Evolutionary conservation across 441 rosid genomes (phyloP).

Genomic region (Eutrema salsugineum): DNA sequence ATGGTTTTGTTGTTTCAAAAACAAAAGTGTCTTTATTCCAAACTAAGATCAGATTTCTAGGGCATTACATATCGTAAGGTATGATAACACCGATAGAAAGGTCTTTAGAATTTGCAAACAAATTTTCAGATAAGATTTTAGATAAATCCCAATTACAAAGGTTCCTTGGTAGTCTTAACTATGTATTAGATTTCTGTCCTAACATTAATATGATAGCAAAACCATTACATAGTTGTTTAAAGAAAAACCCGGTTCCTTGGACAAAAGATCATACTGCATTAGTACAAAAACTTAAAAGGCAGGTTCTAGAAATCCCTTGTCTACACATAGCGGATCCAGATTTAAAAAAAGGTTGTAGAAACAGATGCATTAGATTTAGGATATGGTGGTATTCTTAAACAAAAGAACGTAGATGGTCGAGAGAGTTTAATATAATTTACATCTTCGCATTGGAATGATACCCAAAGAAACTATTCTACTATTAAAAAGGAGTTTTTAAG

Average conservation of each 20-base stretch:
- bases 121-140: background rate
- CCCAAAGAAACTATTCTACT: no score
- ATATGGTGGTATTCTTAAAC: background rate
- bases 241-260: background rate
- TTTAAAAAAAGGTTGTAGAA: background rate
- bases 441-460: background rate
- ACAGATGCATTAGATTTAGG: background rate
- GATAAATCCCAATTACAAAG: background rate
- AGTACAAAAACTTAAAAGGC: background rate
- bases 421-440: background rate
- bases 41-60: background rate
- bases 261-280: background rate
- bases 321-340: background rate
- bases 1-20: no score
- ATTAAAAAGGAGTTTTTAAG: no score
- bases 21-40: no score
- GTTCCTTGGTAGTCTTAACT: no score
- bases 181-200: no score
- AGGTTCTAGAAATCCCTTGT: background rate
- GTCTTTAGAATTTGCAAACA: background rate
- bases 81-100: background rate
- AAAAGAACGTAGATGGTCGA: background rate
- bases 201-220: no score
- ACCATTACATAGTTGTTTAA: no score
- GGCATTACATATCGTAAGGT: background rate